These are phyloP conservation scores for Naumovozyma baii DNA, from an alignment of 805 yeast species.

Conservation along the genomic window DNA sequence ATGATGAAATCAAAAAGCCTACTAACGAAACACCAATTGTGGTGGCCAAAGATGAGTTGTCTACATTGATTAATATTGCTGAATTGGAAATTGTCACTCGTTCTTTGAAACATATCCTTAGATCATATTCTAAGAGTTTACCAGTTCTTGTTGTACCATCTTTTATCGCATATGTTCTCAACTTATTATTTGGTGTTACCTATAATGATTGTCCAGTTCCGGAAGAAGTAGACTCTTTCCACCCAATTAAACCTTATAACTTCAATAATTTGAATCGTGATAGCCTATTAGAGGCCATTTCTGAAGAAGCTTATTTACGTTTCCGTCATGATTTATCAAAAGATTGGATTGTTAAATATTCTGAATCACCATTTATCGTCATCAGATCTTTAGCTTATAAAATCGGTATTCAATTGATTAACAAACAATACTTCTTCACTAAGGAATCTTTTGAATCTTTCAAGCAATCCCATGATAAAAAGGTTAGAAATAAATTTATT, in stretches of 20 bases:
- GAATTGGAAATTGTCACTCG: slow-evolving; percentile 67
- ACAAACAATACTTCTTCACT: slow-evolving; percentile 34
- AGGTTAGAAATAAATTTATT: slow-evolving; percentile 27
- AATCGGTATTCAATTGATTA: slow-evolving; percentile 80
- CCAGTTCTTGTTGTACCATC: slow-evolving; percentile 50
- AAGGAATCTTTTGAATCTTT: slow-evolving; percentile 31
- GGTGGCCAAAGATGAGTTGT: slow-evolving; percentile 32
- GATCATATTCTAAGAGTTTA: slow-evolving; percentile 35
- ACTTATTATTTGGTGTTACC: slow-evolving; percentile 50
- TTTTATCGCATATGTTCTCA: slow-evolving; percentile 61
- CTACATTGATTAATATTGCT: slow-evolving; percentile 40
- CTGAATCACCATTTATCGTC: slow-evolving; percentile 35
- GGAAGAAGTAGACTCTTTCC: slow-evolving; percentile 38
- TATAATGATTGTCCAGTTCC: slow-evolving; percentile 36
- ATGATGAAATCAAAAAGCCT: slow-evolving; percentile 27
- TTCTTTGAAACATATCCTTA: slow-evolving; percentile 64
- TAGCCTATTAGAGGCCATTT: slow-evolving; percentile 36
- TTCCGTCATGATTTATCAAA: slow-evolving; percentile 51
- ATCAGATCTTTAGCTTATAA: slow-evolving; percentile 66
- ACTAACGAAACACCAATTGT: slow-evolving; percentile 29
- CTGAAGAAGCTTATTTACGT: slow-evolving; percentile 47
- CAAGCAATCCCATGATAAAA: slow-evolving; percentile 27
- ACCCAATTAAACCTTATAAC: slow-evolving; percentile 32
- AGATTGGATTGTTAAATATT: slow-evolving; percentile 36
- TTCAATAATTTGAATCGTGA: slow-evolving; percentile 40